Evolutionary conservation across 176 grass and related monocot genomes (phyloP).

Genomic region (Elymus sibiricus): DNA sequence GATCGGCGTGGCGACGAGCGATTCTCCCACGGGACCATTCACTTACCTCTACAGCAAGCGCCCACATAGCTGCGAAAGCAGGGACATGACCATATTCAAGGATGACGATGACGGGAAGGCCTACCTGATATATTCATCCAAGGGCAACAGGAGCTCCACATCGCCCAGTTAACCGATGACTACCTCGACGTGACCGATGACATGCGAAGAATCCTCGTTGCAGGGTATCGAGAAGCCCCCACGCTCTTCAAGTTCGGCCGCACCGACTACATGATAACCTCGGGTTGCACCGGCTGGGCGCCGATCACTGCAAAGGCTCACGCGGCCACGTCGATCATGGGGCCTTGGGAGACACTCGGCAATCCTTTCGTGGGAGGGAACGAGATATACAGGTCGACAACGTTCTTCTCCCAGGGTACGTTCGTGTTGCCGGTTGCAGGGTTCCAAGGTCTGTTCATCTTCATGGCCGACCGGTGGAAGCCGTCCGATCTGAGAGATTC

Average conservation of each 20-base stretch:
- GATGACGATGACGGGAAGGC: constrained; percentile 86
- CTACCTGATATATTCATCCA: constrained; percentile 85
- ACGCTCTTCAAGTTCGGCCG: constrained; percentile 65
- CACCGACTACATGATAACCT: constrained; percentile 90
- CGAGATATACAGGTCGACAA: constrained; percentile 57
- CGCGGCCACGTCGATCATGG: constrained; percentile 67
- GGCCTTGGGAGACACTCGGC: constrained; percentile 79
- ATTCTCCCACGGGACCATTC: constrained; percentile 63
- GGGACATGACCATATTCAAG: constrained; percentile 96
- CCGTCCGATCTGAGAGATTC: constrained; percentile 73
- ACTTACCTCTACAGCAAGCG: constrained; percentile 80
- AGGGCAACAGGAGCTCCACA: constrained; percentile 87
- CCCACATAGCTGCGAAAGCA: constrained; percentile 73
- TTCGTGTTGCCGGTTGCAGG: constrained; percentile 67
- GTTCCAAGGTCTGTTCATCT: constrained; percentile 67
- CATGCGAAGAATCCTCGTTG: constrained; percentile 56
- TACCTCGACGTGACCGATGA: constrained; percentile 59
- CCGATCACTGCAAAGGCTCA: constrained; percentile 71
- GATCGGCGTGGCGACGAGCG: constrained; percentile 57
- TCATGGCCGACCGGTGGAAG: constrained; percentile 93
- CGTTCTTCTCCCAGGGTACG: constrained; percentile 78
- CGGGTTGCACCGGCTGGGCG: constrained; percentile 75
- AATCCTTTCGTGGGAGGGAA: constrained; percentile 78
- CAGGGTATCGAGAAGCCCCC: constrained; percentile 65
- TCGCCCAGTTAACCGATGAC: constrained; percentile 64